Evolutionary conservation across 495 filamentous ascomycete genomes (phyloP).

Genomic region (Trichocladium uniseriatum): DNA sequence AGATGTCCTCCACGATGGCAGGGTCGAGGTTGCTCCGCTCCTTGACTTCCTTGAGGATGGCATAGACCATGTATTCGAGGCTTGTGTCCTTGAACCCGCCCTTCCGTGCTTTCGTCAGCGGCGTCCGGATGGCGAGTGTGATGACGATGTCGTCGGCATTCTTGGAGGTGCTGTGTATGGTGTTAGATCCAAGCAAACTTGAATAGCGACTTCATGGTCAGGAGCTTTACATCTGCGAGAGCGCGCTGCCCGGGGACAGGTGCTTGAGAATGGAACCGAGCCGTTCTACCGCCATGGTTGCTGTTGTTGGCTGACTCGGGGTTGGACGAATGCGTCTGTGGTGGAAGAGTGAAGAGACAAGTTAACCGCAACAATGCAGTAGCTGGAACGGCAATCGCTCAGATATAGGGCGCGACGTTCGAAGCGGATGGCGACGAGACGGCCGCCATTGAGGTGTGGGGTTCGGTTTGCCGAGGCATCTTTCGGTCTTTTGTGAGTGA

Average conservation of each 20-base stretch:
- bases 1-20: slow-evolving; percentile 80
- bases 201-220: not conserved
- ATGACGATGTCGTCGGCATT: slow-evolving; percentile 96
- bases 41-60: slow-evolving; percentile 65
- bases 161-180: slow-evolving; percentile 65
- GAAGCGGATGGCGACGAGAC: not conserved
- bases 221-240: slow-evolving; percentile 66
- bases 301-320: not conserved
- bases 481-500: slow-evolving; percentile 7
- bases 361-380: not conserved
- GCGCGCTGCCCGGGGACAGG: slow-evolving; percentile 58
- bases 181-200: not conserved
- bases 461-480: slow-evolving; percentile 20
- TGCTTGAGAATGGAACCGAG: slow-evolving; percentile 83
- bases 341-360: not conserved
- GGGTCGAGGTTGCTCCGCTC: slow-evolving; percentile 72
- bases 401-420: not conserved
- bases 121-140: slow-evolving; percentile 69
- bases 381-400: not conserved
- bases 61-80: slow-evolving; percentile 77
- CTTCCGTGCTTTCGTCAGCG: slow-evolving; percentile 65
- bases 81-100: slow-evolving; percentile 92
- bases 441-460: slow-evolving; percentile 8
- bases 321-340: not conserved
- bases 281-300: slow-evolving; percentile 74